phyloP scores from a whole-genome alignment of 2,329 filamentous ascomycete species.

The Verruconis gallopava region DNA sequence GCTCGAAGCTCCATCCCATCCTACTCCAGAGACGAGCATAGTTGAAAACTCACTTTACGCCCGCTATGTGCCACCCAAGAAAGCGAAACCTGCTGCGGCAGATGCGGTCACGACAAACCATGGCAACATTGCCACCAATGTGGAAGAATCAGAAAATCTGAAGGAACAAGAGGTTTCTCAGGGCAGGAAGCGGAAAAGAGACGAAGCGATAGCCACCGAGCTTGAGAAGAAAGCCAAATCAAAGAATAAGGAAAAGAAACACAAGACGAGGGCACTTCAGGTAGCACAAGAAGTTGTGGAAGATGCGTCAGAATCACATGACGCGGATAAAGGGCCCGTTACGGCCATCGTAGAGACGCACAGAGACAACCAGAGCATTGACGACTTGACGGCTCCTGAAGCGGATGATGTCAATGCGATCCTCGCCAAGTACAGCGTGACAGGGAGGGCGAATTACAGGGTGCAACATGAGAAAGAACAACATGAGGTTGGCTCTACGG shows the following conservation, averaged over 20 bases:
- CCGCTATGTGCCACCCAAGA: conserved; percentile 8
- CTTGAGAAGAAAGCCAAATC: conserved; percentile 11
- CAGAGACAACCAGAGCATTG: not conserved
- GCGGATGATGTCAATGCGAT: not conserved
- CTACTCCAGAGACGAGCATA: too few species aligned
- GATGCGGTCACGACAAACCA: too few species aligned
- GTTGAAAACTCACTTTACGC: conserved; percentile 6
- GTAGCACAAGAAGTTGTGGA: not conserved
- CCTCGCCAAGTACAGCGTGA: not conserved
- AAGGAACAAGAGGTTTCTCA: not conserved
- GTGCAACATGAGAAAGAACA: not conserved
- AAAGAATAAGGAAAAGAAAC: conserved; percentile 15
- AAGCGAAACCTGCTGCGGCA: not conserved
- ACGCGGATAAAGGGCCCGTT: not conserved
- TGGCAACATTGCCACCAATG: too few species aligned
- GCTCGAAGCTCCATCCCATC: conserved; percentile 1
- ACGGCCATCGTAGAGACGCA: not conserved
- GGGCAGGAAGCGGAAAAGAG: conserved; percentile 18
- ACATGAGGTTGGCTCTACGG: not conserved
- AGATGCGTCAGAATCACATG: not conserved
- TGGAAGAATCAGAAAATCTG: not conserved
- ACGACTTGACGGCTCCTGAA: not conserved
- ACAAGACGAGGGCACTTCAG: conserved; percentile 17
- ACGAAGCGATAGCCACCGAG: conserved; percentile 6
- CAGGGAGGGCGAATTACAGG: not conserved